Evolutionary conservation across 805 yeast genomes (phyloP).

Genomic region (Candida krabiensis): DNA sequence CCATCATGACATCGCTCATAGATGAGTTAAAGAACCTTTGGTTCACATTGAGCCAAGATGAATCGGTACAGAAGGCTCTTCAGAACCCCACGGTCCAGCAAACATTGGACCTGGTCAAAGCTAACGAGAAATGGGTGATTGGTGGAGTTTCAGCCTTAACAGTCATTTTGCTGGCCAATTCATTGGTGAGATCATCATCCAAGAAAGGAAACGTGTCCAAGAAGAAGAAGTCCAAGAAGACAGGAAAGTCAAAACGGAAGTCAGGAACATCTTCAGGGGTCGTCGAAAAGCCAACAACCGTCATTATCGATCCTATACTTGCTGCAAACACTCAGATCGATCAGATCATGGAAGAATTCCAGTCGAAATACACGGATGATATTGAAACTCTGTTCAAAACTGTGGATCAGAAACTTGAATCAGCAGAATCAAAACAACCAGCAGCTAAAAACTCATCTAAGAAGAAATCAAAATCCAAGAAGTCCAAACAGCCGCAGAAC

Average conservation of each 20-base stretch:
- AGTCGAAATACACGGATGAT: constrained; percentile 14
- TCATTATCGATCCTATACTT: constrained; percentile 24
- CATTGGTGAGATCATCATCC: constrained; percentile 5
- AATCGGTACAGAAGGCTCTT: constrained; percentile 7
- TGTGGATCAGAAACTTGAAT: constrained; percentile 14
- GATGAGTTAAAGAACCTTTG: too few species aligned
- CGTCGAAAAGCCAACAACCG: too few species aligned
- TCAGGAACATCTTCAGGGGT: background rate
- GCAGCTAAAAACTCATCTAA: constrained; percentile 11
- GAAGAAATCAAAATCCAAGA: constrained; percentile 5
- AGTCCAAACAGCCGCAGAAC: constrained; percentile 3
- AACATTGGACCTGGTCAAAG: constrained; percentile 9
- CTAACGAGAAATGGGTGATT: constrained; percentile 17
- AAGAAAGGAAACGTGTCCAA: constrained; percentile 3
- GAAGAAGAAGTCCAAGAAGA: constrained; percentile 14
- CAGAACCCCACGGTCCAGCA: constrained; percentile 8
- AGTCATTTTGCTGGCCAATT: constrained; percentile 6
- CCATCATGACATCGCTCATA: too few species aligned
- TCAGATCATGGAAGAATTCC: constrained; percentile 16
- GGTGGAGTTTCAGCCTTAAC: constrained; percentile 16
- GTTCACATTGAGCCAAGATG: too few species aligned
- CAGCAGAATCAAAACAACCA: constrained; percentile 4
- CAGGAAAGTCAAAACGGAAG: constrained; percentile 9
- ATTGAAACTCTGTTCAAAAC: constrained; percentile 13
- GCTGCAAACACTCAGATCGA: constrained; percentile 18